Conservation (phyloP, 805 yeast species). For the Ogataea salicorniae region DNA sequence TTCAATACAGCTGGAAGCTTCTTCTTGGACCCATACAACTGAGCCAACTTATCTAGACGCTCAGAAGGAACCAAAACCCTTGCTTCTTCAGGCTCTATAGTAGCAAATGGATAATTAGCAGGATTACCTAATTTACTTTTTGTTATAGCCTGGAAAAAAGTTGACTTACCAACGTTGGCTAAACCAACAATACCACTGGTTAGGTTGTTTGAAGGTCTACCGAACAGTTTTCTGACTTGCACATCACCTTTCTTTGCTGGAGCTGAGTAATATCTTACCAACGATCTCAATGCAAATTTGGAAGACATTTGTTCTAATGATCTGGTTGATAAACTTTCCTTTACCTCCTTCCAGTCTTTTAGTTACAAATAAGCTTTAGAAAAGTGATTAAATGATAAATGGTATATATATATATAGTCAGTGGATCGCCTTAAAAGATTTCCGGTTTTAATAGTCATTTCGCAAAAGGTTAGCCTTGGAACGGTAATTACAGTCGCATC, state of each 20-base stretch:
- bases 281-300: neutral
- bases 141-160: constrained; percentile 58
- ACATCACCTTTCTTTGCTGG: constrained; percentile 6
- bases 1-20: constrained; percentile 52
- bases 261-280: constrained; percentile 7
- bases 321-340: neutral
- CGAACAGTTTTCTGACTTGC: constrained; percentile 19
- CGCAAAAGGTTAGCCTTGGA: too few relatives aligned
- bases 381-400: too few relatives aligned
- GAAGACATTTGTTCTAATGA: neutral
- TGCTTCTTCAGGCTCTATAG: constrained; percentile 70
- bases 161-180: constrained; percentile 63
- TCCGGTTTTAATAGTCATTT: too few relatives aligned
- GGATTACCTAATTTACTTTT: constrained; percentile 60
- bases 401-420: too few relatives aligned
- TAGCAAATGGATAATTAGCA: constrained; percentile 69
- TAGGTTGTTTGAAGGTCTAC: constrained; percentile 32
- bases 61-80: constrained; percentile 47
- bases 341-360: too few relatives aligned
- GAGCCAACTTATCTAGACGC: constrained; percentile 42
- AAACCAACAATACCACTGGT: constrained; percentile 51
- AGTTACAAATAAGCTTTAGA: too few relatives aligned
- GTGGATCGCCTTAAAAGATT: too few relatives aligned
- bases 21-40: constrained; percentile 44
- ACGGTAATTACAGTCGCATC: too few relatives aligned